Percentiles rank a stretch among this genome's conserved stretches.
phyloP scores from a whole-genome alignment of 1,284 basidiomycete species.

The Anthracocystis walkeri region DNA sequence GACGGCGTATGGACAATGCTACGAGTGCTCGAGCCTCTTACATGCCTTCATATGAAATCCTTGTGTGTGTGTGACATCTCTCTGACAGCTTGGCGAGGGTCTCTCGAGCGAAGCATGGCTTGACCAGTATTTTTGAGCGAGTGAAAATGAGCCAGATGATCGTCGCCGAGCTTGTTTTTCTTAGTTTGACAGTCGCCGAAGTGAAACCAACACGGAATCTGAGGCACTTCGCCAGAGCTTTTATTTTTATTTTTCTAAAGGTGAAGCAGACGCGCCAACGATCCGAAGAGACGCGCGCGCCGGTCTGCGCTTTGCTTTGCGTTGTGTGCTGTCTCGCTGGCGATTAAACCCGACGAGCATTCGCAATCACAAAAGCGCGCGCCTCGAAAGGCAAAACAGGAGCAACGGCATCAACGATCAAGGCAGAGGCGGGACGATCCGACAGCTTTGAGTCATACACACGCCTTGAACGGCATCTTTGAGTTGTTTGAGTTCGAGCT shows the following conservation, averaged over 20 bases:
- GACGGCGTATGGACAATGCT: neutral
- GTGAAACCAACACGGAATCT: conserved; percentile 3
- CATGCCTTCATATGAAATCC: too few relatives aligned
- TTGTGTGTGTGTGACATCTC: too few relatives aligned
- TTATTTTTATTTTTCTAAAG: neutral
- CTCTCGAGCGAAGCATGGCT: too few relatives aligned
- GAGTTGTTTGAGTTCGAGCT: too few relatives aligned
- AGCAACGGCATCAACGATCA: too few relatives aligned
- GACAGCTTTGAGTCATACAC: too few relatives aligned
- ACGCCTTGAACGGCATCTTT: too few relatives aligned
- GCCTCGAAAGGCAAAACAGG: too few relatives aligned
- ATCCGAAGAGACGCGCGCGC: neutral
- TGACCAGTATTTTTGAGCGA: neutral
- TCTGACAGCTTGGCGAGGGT: conserved; percentile 3
- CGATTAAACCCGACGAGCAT: neutral
- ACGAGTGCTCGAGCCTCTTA: too few relatives aligned
- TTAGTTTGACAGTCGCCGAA: conserved; percentile 8
- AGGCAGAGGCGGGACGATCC: too few relatives aligned
- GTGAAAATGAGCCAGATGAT: neutral
- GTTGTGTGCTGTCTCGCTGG: conserved; percentile 8
- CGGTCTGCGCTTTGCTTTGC: neutral
- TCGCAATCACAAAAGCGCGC: too few relatives aligned
- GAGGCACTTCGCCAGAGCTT: conserved; percentile 1
- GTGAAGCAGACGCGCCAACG: neutral
- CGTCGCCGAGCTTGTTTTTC: conserved; percentile 6